Evolutionary conservation across 78 protist species (phyloP), one percentile per base, ranked within the genome.

Genomic region (Capsaspora owczarzaki): DNA sequence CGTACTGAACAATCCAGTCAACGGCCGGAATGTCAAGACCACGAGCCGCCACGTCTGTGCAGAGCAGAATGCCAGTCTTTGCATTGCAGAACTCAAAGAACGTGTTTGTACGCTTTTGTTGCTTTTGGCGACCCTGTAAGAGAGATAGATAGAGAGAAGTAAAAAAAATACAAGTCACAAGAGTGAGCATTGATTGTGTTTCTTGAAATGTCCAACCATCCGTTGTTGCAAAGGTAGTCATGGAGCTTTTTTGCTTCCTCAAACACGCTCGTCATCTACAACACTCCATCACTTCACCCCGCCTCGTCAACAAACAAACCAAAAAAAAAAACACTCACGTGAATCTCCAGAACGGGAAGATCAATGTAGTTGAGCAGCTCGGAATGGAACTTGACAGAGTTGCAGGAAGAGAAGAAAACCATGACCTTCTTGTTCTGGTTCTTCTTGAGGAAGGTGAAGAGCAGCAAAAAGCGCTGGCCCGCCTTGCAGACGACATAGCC

Each of bases 41-140:
- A 33, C 99, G 93, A 0, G 99, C 99, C 0, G 99, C 99, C 38
- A 98, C 98, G 80, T 98, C 99, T 0, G 99, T 98, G 76, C 94
- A 93, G 22, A 98, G 80, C 20, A 97, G 86, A 22, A 94, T 92
- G 69, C 99, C 99, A 20, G 56, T 63, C 47, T 88, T 70, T 0
- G 98, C 97, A 29, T 96, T 88, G 86, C 92, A 89, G 74, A 96
- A 98, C 89, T 96, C 95, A 63, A 95, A 95, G 91, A 97, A 98
- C 20, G 99, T 98, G 60, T 82, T 81, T 35, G 99, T 96, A 31
- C 99, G 93, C 85, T 94, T 89, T 72, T 87, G 85, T 83, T 98
- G 99, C 86, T 96, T 97, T 84, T 91, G 93, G 42, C 90, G 83
- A 19, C 98, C 96, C 82, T 80, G 79, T n/a, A n/a, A n/a, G n/a